These are phyloP conservation scores for Lichenothelia convexa DNA, from an alignment of 495 filamentous ascomycete genomes.

Conservation along the genomic window DNA sequence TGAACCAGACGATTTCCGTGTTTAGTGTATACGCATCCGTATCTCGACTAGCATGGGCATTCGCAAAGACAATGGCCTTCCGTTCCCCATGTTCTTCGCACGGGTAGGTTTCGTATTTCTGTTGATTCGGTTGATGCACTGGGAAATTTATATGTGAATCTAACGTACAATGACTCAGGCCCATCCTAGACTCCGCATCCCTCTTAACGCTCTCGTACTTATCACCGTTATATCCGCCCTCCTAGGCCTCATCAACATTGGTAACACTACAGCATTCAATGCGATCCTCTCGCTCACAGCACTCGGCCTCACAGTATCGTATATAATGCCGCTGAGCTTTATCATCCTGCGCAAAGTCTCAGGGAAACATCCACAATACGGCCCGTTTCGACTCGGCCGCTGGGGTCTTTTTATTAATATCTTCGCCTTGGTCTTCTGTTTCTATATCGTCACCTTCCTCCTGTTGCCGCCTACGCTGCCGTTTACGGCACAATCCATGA, in stretches of 20 bases:
- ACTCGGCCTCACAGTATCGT: constrained; percentile 4
- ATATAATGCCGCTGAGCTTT: constrained; percentile 5
- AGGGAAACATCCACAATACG: constrained; percentile 4
- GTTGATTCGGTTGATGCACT: neutral
- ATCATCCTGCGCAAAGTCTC: constrained; percentile 1
- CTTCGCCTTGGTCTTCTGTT: constrained; percentile 1
- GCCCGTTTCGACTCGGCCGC: constrained; percentile 7
- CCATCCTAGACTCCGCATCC: constrained; percentile 1
- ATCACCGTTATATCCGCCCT: constrained; percentile 10
- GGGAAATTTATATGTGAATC: neutral
- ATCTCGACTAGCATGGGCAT: constrained; percentile 38
- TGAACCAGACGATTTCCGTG: constrained; percentile 24
- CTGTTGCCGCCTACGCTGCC: neutral
- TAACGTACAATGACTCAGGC: neutral
- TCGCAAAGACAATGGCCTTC: constrained; percentile 43
- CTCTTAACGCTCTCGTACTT: neutral
- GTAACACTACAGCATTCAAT: constrained; percentile 19
- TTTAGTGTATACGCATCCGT: constrained; percentile 33
- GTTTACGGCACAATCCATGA: neutral
- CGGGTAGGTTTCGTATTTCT: constrained; percentile 14
- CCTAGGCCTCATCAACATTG: constrained; percentile 22
- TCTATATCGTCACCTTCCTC: constrained; percentile 1
- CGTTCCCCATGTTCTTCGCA: constrained; percentile 25
- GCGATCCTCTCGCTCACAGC: constrained; percentile 19
- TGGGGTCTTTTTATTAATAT: constrained; percentile 3